Evolutionary conservation across 1,284 basidiomycete genomes (phyloP), one percentile per base, ranked within the genome.

Genomic region (Fomitiporia mediterranea): DNA sequence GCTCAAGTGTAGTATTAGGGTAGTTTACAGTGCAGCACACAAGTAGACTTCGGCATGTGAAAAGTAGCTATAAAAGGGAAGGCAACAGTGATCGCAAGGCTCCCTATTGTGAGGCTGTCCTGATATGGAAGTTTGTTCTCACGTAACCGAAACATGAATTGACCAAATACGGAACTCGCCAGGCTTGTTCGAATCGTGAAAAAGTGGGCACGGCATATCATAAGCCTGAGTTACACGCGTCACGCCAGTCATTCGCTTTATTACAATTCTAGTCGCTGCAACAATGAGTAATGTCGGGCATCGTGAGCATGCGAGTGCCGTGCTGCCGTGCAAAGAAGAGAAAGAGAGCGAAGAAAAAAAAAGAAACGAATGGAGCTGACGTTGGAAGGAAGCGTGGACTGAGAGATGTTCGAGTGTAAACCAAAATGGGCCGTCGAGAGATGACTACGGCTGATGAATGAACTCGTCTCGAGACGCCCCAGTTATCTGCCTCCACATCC

Each of bases 111-210:
- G n/a, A n/a, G n/a, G n/a, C n/a, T n/a, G n/a, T n/a, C n/a, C n/a
- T n/a, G n/a, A n/a, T n/a, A n/a, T n/a, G n/a, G n/a, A n/a, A n/a
- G n/a, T n/a, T n/a, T n/a, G n/a, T n/a, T n/a, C n/a, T n/a, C n/a
- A 13, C 7, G 30, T 46, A 28, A 25, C 44, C 44, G 44, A 46
- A 8, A 1, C 30, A 28, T 46, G 21, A 11, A 46, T 9, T 46
- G 44, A n/a, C 44, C 44, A 46, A 46, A 46, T 30, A 46, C 44
- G 44, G 44, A 46, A 46, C 44, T 46, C n/a, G 27, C 44, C 44
- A 46, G 25, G 25, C 15, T 28, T 46, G 44, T 15, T 9, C 7
- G 43, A 46, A 30, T 28, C 25, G 44, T 46, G 25, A 46, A 46
- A 13, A 46, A 46, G 28, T 28, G 25, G 21, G 44, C 44, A 46